These are phyloP conservation scores for Linnemannia zychae DNA, from an alignment of 192 early-diverging fungal genomes.

Conservation along the genomic window DNA sequence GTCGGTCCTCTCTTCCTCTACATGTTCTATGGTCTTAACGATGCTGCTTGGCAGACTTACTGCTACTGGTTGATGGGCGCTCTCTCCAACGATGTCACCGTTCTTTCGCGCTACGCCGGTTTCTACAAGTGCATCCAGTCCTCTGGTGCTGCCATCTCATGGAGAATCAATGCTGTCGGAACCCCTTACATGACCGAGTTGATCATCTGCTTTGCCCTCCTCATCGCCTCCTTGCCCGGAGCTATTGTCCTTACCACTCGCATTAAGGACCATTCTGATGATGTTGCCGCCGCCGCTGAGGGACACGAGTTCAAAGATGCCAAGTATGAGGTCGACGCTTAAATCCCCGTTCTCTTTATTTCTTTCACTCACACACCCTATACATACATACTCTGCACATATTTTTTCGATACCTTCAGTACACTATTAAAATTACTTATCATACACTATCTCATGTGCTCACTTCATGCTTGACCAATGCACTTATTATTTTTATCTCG, in stretches of 20 bases:
- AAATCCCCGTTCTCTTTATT: neutral
- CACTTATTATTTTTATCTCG: neutral
- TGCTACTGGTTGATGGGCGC: conserved; percentile 88
- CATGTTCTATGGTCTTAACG: conserved; percentile 77
- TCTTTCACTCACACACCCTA: neutral
- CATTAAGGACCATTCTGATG: conserved; percentile 28
- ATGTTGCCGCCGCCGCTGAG: neutral
- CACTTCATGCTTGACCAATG: neutral
- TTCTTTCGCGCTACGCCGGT: conserved; percentile 78
- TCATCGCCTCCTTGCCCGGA: conserved; percentile 30
- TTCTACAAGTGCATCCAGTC: conserved; percentile 93
- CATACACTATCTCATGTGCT: neutral
- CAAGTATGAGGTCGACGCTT: neutral
- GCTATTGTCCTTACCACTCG: conserved; percentile 11
- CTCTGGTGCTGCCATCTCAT: conserved; percentile 73
- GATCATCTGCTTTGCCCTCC: conserved; percentile 37
- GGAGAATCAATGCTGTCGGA: conserved; percentile 70
- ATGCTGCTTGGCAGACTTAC: conserved; percentile 81
- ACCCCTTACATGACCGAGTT: conserved; percentile 32
- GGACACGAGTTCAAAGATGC: conserved; percentile 2
- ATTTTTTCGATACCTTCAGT: neutral
- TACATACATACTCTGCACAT: conserved; percentile 2
- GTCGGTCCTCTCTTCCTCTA: conserved; percentile 75
- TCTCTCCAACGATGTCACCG: conserved; percentile 80
- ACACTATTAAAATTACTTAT: neutral